Percentiles rank a stretch among this genome's conserved stretches.
Evolutionary conservation across 2,329 filamentous ascomycete genomes (phyloP).

Genomic region (Xylaria sp.): DNA sequence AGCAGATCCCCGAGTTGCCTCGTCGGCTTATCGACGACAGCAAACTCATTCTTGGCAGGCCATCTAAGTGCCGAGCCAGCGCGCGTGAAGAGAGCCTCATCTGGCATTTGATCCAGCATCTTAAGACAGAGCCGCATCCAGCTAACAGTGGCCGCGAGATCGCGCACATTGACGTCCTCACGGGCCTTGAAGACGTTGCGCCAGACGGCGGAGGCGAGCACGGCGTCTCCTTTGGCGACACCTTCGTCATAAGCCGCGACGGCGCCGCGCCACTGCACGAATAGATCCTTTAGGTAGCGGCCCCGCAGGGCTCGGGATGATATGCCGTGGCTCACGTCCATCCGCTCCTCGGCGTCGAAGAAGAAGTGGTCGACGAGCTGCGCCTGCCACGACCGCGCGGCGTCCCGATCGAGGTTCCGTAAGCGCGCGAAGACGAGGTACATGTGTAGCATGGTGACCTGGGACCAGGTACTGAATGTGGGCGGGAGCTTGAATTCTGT

Average conservation of each 20-base stretch:
- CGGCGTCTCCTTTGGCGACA: slow-evolving; percentile 75
- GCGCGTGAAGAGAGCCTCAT: slow-evolving; percentile 46
- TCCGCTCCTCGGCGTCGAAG: slow-evolving; percentile 82
- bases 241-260: slow-evolving; percentile 86
- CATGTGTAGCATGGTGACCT: slow-evolving; percentile 95
- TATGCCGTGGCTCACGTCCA: slow-evolving; percentile 80
- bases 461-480: slow-evolving; percentile 95
- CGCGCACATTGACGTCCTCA: slow-evolving; percentile 56
- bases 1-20: slow-evolving; percentile 46
- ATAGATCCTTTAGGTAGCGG: slow-evolving; percentile 83
- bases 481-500: slow-evolving; percentile 78
- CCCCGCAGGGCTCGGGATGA: slow-evolving; percentile 63
- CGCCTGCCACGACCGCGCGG: slow-evolving; percentile 79
- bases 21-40: slow-evolving; percentile 49
- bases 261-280: slow-evolving; percentile 88
- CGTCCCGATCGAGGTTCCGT: slow-evolving; percentile 74
- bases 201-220: slow-evolving; percentile 85
- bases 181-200: slow-evolving; percentile 85
- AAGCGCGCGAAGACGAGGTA: slow-evolving; percentile 87
- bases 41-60: slow-evolving; percentile 46
- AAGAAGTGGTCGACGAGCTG: slow-evolving; percentile 96
- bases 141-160: slow-evolving; percentile 59
- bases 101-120: slow-evolving; percentile 56
- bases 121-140: slow-evolving; percentile 59
- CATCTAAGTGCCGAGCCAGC: slow-evolving; percentile 51